Conservation (phyloP, 1,139 yeast species). For the Kazachstania sp. region DNA sequence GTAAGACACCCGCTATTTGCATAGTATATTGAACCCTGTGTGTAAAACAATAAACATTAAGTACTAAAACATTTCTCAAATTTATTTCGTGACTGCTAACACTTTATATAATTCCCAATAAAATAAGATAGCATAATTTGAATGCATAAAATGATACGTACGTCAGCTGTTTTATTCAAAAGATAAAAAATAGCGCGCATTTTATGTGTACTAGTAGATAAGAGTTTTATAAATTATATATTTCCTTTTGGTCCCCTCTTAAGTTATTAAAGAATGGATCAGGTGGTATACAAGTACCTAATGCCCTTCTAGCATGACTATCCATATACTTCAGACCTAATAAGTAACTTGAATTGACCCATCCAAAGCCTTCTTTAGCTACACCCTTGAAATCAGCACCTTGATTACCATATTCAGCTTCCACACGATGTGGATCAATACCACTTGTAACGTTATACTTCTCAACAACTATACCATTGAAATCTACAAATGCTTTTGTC, state of each 20-base stretch:
- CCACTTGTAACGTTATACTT: conserved; percentile 85
- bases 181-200: not conserved
- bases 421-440: conserved; percentile 82
- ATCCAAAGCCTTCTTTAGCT: conserved; percentile 93
- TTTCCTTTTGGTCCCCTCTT: conserved; percentile 37
- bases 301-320: conserved; percentile 61
- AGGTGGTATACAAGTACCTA: conserved; percentile 81
- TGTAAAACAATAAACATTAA: too few species aligned
- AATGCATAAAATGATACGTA: too few species aligned
- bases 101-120: too few species aligned
- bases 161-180: not conserved
- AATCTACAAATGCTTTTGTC: conserved; percentile 88
- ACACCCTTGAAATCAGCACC: conserved; percentile 90
- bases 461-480: conserved; percentile 92
- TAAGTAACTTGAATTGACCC: conserved; percentile 87
- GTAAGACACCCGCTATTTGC: too few species aligned
- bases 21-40: too few species aligned
- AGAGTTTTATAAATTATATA: not conserved
- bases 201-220: too few species aligned
- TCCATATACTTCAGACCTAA: conserved; percentile 66
- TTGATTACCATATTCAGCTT: conserved; percentile 96
- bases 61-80: too few species aligned
- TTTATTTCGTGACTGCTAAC: too few species aligned
- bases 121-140: too few species aligned
- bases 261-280: conserved; percentile 53